Conservation (phyloP, 2,329 filamentous ascomycete genomes). For the Parastagonospora nodorum region DNA sequence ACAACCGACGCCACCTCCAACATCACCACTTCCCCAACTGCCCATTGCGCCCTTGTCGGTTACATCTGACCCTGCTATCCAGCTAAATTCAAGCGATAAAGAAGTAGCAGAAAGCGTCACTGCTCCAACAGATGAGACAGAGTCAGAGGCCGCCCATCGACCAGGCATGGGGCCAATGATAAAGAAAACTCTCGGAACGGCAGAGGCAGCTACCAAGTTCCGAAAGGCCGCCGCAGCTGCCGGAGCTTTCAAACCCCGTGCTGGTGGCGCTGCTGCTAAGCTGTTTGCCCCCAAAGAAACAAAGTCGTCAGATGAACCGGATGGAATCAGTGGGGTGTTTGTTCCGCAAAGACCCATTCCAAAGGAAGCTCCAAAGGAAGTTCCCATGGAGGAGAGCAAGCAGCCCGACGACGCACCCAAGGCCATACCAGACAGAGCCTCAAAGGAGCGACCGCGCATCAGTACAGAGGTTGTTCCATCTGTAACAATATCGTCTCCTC, state of each 20-base stretch:
- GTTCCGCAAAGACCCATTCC: conserved; percentile 62
- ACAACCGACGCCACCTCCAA: conserved; percentile 28
- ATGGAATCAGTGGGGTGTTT: conserved; percentile 88
- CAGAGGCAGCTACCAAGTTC: conserved; percentile 75
- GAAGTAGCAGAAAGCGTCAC: conserved; percentile 45
- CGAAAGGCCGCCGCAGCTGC: conserved; percentile 77
- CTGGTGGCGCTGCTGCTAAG: conserved; percentile 83
- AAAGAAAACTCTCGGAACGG: conserved; percentile 73
- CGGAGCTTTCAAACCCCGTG: conserved; percentile 80
- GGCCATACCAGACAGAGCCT: conserved; percentile 29
- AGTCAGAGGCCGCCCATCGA: conserved; percentile 62
- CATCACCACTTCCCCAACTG: conserved; percentile 33
- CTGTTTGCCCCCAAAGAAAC: conserved; percentile 62
- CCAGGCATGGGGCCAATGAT: conserved; percentile 91
- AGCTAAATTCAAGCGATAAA: conserved; percentile 11
- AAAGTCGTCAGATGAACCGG: conserved; percentile 70
- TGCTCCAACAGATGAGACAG: conserved; percentile 53
- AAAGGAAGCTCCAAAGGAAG: conserved; percentile 27
- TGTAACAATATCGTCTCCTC: conserved; percentile 43
- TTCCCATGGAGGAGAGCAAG: conserved; percentile 30
- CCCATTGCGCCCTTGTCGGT: conserved; percentile 14
- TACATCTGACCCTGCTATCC: conserved; percentile 17
- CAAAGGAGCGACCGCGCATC: conserved; percentile 35
- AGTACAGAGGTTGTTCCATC: conserved; percentile 41
- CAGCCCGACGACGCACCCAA: conserved; percentile 30